Base-by-base conservation (phyloP, 805 yeast genomes). In the Clavispora vitiphila region DNA sequence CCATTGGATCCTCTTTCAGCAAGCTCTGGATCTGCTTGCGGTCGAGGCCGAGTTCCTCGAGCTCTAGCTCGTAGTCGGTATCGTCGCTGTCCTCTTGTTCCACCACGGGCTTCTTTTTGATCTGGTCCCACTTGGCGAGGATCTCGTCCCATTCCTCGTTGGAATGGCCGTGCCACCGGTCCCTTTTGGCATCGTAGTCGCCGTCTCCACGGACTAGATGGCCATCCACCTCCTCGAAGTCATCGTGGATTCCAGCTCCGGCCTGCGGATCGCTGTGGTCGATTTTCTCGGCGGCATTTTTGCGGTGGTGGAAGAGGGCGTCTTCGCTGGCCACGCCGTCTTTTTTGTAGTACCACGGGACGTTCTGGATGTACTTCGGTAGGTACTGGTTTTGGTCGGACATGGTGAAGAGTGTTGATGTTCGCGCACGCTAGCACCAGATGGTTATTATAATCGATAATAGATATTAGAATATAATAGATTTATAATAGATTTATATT, bases 141-240 rank as follows among this genome's bases (percentile, higher is more conserved):
- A 76, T 73, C 10, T 69, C 63, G 37, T 71, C 74, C 66, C 84
- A 86, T 40, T 83, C 87, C 9, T 69, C 65, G 1, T 77, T 71
- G 35, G 83, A 80, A 56, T 78, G 85, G 0, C 95, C 95, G 55
- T 76, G 83, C 95, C 93, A 86, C 44, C 87, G 69, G 60, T 86
- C 95, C 44, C 89, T 64, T 48, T 81, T 83, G 9, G 81, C 74
- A 53, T 85, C 95, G 73, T 80, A 86, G 35, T 72, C 75, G 21
- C 61, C 64, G 2, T 55, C 63, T 37, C 54, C 60, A 35, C 48
- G 42, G 7, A 38, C 61, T 57, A 38, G 34, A 15, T 44, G 35
- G 7, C 50, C 56, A 2, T 46, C 32, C 9, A 41, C 36, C 15
- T 19, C 25, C 1, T 44, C 55, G 30, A 68, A 56, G 22, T 64